A percentile compares a stretch with the other conserved stretches of the same genome.
Evolutionary conservation across 2,329 filamentous ascomycete genomes (phyloP).

Genomic region (Trichoderma sp.): DNA sequence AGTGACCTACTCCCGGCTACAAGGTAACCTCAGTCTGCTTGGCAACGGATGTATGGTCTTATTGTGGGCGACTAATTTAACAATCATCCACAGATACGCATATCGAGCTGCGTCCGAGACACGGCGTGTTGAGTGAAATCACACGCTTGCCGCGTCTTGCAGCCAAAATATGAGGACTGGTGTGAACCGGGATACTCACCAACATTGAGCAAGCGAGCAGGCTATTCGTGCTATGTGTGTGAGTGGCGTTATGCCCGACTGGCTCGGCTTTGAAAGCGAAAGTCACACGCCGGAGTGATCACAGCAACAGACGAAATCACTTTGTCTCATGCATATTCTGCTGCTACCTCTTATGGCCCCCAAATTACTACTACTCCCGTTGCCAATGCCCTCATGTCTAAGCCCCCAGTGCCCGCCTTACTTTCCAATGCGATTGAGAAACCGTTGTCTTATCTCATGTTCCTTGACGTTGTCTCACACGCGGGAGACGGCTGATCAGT

Average conservation of each 20-base stretch:
- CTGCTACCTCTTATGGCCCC: slow-evolving; percentile 2
- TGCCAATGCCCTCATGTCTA: slow-evolving; percentile 1
- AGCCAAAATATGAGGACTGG: background rate
- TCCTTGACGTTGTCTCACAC: slow-evolving; percentile 8
- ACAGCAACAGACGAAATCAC: background rate
- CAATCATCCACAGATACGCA: background rate
- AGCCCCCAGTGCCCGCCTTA: slow-evolving; percentile 14
- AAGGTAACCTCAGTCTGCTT: slow-evolving; percentile 2
- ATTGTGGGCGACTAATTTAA: slow-evolving; percentile 6
- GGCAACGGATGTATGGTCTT: background rate
- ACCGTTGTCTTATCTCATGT: background rate
- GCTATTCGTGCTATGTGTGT: slow-evolving; percentile 13
- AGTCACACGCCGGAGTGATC: slow-evolving; percentile 2
- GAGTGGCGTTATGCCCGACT: slow-evolving; percentile 20
- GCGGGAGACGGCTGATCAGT: background rate
- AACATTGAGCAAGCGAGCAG: slow-evolving; percentile 7
- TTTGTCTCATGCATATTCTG: slow-evolving; percentile 20
- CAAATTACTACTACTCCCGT: background rate
- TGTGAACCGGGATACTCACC: background rate
- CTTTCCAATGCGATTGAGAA: slow-evolving; percentile 6
- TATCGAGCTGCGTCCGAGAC: background rate
- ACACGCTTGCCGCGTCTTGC: slow-evolving; percentile 6
- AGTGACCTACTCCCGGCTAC: background rate
- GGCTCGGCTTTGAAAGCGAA: slow-evolving; percentile 10
- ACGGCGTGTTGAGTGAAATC: slow-evolving; percentile 1